A percentile compares a stretch with the other conserved stretches of the same genome.
Conservation (phyloP, 1,284 basidiomycete genomes). For the Fomitopsis palustris region DNA sequence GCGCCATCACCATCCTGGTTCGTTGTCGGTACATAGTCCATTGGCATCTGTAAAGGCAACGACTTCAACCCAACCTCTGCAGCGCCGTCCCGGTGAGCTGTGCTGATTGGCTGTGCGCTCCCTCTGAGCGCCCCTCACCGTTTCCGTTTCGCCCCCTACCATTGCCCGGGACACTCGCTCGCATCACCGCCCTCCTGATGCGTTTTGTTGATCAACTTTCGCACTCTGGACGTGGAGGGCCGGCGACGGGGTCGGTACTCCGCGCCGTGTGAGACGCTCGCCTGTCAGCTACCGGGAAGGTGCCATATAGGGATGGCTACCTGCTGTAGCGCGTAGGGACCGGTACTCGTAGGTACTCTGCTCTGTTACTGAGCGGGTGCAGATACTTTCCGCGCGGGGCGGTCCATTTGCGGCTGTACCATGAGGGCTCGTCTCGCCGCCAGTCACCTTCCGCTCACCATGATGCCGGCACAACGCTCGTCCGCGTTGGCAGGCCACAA, state of each 20-base stretch:
- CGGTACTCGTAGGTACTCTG: neutral
- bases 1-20: too few species aligned
- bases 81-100: neutral
- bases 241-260: neutral
- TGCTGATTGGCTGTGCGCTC: neutral
- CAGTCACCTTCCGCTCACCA: too few species aligned
- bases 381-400: too few species aligned
- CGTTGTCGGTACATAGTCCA: too few species aligned
- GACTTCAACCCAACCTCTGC: neutral
- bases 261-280: neutral
- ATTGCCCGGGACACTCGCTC: too few species aligned
- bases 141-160: neutral
- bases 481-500: neutral
- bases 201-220: neutral
- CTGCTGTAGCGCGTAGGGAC: neutral
- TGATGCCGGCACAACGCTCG: neutral
- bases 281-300: neutral
- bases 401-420: too few species aligned
- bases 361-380: neutral
- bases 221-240: neutral
- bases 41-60: neutral
- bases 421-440: too few species aligned
- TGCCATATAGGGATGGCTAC: neutral
- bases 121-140: neutral
- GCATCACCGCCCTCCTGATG: too few species aligned